Percentiles rank a stretch among this genome's conserved stretches.
These are phyloP conservation scores for Heterobasidion occidentale DNA, from an alignment of 1,284 basidiomycete species.

Conservation along the genomic window DNA sequence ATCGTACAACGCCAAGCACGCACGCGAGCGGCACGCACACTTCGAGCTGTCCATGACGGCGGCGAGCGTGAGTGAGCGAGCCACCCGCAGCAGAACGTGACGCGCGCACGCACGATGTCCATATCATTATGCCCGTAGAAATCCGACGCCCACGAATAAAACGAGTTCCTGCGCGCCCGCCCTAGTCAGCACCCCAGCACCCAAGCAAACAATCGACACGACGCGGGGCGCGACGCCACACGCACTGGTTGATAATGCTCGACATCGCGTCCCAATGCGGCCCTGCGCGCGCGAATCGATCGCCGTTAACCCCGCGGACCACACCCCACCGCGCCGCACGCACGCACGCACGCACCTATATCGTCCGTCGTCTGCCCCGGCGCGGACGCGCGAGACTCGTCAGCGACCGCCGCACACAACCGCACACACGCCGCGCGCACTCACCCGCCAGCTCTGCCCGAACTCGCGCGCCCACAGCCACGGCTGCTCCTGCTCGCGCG, in stretches of 20 bases:
- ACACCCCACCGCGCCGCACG: not conserved
- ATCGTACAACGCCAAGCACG: too few species aligned
- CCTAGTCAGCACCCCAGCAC: too few species aligned
- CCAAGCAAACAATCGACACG: too few species aligned
- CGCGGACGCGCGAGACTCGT: too few species aligned
- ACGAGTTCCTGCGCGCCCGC: slow-evolving; percentile 28
- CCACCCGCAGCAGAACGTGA: too few species aligned
- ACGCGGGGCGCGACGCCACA: not conserved
- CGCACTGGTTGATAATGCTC: slow-evolving; percentile 29
- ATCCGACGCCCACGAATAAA: slow-evolving; percentile 31
- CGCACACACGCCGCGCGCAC: slow-evolving; percentile 15
- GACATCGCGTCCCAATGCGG: slow-evolving; percentile 28
- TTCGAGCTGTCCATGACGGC: slow-evolving; percentile 26
- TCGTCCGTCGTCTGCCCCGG: slow-evolving; percentile 43
- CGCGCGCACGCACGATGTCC: slow-evolving; percentile 30
- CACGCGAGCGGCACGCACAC: slow-evolving; percentile 17
- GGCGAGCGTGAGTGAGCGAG: not conserved
- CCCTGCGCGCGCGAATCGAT: slow-evolving; percentile 12
- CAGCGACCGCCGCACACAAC: too few species aligned
- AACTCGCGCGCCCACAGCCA: slow-evolving; percentile 48
- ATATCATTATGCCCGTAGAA: slow-evolving; percentile 41
- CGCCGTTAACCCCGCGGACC: not conserved
- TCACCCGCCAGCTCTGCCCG: slow-evolving; percentile 53
- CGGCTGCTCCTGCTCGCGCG: slow-evolving; percentile 36
- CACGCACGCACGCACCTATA: slow-evolving; percentile 37